Evolutionary conservation across 1,139 yeast species (phyloP), one percentile per base, ranked within the genome.

Genomic region (Nakaseomyces sp.): DNA sequence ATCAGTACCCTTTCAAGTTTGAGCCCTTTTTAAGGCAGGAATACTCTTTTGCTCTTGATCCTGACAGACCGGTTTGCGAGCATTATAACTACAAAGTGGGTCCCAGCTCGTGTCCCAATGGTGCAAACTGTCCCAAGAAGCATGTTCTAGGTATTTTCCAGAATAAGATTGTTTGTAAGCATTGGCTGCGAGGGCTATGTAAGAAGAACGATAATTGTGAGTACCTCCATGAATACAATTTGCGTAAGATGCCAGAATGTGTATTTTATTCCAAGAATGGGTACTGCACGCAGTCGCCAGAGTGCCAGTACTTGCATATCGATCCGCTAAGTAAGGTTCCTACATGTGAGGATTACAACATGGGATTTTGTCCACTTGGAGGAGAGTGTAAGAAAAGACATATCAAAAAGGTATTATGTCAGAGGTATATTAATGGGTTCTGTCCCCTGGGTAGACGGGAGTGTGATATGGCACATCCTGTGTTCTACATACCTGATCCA

Each of bases 191-290:
- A 54, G 98, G 98, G 0, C 74, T 93, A 31, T 93, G 99, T 66
- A 93, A 93, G 67, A 91, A 89, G 69, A 95, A 94, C 44, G 96
- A 89, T 55, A 89, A 85, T 51, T 93, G 98, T 66, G 99, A 93
- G 67, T 93, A 87, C 58, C 67, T 93, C 42, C 99, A 93, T 65
- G 99, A 93, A 59, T 91, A 89, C 61, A 91, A 91, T 60, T 68
- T 91, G 55, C 75, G 95, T 49, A 88, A 86, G 63, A 89, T 93
- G 95, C 98, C 98, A 2, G 98, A 93, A 64, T 93, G 98, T 65
- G 75, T 88, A 31, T 86, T 86, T 62, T 89, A 76, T 64, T 74
- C 87, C 46, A 79, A 84, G 63, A 88, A 87, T 60, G 98, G 98
- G 5, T 83, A 76, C 59, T 93, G 98, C 64, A 84, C 95, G 8